Conservation (phyloP, 2,329 filamentous ascomycete genomes). For the Diaporthe capsici region DNA sequence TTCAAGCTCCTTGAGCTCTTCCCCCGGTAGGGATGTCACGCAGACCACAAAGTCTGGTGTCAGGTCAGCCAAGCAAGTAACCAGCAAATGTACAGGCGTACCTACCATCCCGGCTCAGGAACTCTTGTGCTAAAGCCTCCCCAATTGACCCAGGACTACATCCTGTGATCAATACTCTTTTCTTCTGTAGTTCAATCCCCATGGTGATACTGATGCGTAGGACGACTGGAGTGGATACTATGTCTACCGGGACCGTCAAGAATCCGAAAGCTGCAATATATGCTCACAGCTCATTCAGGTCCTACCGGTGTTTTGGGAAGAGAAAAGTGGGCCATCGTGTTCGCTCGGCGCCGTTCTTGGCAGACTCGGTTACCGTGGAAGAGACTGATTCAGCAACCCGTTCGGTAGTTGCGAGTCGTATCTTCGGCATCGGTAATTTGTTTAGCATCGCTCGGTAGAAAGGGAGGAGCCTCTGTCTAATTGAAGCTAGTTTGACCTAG, state of each 20-base stretch:
- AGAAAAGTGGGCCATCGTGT: background rate
- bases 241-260: background rate
- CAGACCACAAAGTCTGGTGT: background rate
- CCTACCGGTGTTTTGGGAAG: background rate
- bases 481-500: background rate
- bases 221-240: background rate
- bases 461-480: background rate
- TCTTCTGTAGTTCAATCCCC: background rate
- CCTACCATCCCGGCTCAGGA: background rate
- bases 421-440: constrained; percentile 16
- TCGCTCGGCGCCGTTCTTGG: background rate
- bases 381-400: background rate
- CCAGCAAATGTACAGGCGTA: background rate
- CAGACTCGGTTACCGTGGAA: background rate
- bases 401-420: background rate
- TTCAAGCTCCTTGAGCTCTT: constrained; percentile 4
- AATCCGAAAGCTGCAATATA: constrained; percentile 3
- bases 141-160: constrained; percentile 2
- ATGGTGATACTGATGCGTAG: background rate
- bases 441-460: background rate
- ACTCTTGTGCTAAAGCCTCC: background rate
- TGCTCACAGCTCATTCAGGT: background rate
- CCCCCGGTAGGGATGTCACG: constrained; percentile 1
- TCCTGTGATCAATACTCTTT: constrained; percentile 9
- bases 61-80: background rate